Evolutionary conservation across 129 eudicot genomes (phyloP).

Genomic region (Gnaphalium uliginosum): DNA sequence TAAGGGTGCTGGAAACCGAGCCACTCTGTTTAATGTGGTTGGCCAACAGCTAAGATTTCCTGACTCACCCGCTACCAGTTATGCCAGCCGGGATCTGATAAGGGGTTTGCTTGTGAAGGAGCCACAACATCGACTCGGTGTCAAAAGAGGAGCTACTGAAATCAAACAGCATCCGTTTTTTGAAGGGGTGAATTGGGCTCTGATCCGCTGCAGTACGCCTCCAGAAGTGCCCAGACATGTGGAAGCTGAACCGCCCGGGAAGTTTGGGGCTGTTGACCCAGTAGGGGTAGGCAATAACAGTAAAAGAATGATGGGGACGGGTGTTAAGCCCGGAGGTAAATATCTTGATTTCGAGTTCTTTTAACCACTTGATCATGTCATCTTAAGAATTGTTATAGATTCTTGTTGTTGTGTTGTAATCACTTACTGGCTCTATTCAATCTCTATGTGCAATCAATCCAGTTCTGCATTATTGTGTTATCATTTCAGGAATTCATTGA

Average conservation of each 20-base stretch:
- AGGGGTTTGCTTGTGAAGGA: slow-evolving; percentile 78
- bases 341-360: slow-evolving; percentile 90
- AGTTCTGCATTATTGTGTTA: slow-evolving; percentile 17
- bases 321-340: slow-evolving; percentile 70
- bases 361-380: slow-evolving; percentile 29
- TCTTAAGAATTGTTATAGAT: slow-evolving; percentile 36
- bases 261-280: slow-evolving; percentile 43
- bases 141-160: slow-evolving; percentile 81
- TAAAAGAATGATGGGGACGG: slow-evolving; percentile 59
- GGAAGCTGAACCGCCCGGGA: slow-evolving; percentile 40
- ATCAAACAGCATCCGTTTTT: slow-evolving; percentile 87
- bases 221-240: slow-evolving; percentile 75
- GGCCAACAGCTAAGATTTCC: slow-evolving; percentile 77
- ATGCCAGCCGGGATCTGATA: slow-evolving; percentile 70
- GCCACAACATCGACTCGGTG: slow-evolving; percentile 77
- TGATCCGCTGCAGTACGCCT: slow-evolving; percentile 82
- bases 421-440: slow-evolving; percentile 32
- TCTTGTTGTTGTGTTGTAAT: slow-evolving; percentile 43
- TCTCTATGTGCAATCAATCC: slow-evolving; percentile 29
- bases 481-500: not conserved
- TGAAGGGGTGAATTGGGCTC: slow-evolving; percentile 93
- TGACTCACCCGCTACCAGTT: slow-evolving; percentile 72
- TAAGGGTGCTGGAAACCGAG: slow-evolving; percentile 83
- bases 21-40: slow-evolving; percentile 78
- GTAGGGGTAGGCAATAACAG: slow-evolving; percentile 48